Evolutionary conservation across 2,329 filamentous ascomycete genomes (phyloP).

Genomic region (Paecilomyces dactylethromorphus): DNA sequence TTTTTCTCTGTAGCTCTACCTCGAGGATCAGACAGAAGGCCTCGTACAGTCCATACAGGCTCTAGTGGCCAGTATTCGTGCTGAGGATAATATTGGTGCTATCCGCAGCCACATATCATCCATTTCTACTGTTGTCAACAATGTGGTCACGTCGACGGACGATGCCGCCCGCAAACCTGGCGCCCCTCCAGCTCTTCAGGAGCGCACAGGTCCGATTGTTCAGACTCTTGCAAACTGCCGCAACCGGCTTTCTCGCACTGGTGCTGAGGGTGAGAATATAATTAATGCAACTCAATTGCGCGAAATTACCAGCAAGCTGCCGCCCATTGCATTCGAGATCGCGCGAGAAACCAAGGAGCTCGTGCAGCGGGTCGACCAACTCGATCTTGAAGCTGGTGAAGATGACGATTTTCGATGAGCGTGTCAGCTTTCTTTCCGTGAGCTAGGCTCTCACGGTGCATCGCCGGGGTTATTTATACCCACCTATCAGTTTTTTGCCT

Average conservation of each 20-base stretch:
- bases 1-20: slow-evolving; percentile 56
- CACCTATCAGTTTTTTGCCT: background rate
- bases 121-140: slow-evolving; percentile 64
- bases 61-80: slow-evolving; percentile 67
- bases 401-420: slow-evolving; percentile 19
- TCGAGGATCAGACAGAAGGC: slow-evolving; percentile 74
- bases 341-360: slow-evolving; percentile 75
- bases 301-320: slow-evolving; percentile 63
- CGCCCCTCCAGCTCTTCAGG: slow-evolving; percentile 42
- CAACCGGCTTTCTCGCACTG: slow-evolving; percentile 58
- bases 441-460: background rate
- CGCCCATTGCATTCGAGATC: slow-evolving; percentile 81
- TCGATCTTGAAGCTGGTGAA: slow-evolving; percentile 25
- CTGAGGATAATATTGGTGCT: slow-evolving; percentile 55
- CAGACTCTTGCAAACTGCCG: slow-evolving; percentile 54
- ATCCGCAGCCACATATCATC: slow-evolving; percentile 64
- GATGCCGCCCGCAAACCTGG: slow-evolving; percentile 45
- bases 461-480: background rate
- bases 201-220: slow-evolving; percentile 36
- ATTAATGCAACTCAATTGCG: slow-evolving; percentile 45
- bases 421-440: background rate
- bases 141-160: slow-evolving; percentile 62
- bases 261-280: slow-evolving; percentile 55
- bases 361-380: slow-evolving; percentile 43
- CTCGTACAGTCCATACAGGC: slow-evolving; percentile 75